Evolutionary conservation across 2,329 filamentous ascomycete genomes (phyloP), one percentile per base, ranked within the genome.

Genomic region (Microsporum audouinii): DNA sequence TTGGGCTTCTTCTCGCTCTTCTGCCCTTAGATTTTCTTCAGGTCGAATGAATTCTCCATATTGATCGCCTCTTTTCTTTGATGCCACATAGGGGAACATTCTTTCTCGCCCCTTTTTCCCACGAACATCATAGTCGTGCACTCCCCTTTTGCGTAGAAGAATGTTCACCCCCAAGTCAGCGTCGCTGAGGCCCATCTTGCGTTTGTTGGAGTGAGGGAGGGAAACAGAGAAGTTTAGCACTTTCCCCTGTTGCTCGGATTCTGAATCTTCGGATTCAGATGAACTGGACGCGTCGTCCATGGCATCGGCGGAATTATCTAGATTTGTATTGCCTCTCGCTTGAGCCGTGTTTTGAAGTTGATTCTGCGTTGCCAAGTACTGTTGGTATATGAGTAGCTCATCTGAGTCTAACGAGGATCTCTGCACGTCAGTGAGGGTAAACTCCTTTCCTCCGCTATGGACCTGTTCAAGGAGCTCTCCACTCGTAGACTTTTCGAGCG

Each of bases 31-130:
- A 70, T 92, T 99, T 65, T 99, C 94, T 72, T 97, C 94, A 0
- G 92, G 89, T 60, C 91, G 85, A 67, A 99, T 96, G 14, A 95
- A 77, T 65, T 99, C 94, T 62, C 94, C 94, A 74, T 94, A 99
- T 65, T 96, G 92, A 70, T 97, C 94, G 34, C 82, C 84, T 58
- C 90, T 85, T 71, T 85, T 88, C 68, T 89, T 82, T 58, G 90
- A 85, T 29, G 91, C 84, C 0, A 91, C 84, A 59, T 95, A 86
- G 0, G 94, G 94, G 70, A 96, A 97, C 77, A 95, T 88, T 64
- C 91, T 86, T 71, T 99, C 94, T 60, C 91, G 83, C 2, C 94
- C 94, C 71, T 89, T 95, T 73, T 96, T 96, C 39, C 88, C 88
- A 45, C 90, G 83, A 1, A 96, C 88, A 69, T 96, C 90, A 67